phyloP scores from a whole-genome alignment of 176 grass and related monocot species.

The Urochloa ruziziensis region DNA sequence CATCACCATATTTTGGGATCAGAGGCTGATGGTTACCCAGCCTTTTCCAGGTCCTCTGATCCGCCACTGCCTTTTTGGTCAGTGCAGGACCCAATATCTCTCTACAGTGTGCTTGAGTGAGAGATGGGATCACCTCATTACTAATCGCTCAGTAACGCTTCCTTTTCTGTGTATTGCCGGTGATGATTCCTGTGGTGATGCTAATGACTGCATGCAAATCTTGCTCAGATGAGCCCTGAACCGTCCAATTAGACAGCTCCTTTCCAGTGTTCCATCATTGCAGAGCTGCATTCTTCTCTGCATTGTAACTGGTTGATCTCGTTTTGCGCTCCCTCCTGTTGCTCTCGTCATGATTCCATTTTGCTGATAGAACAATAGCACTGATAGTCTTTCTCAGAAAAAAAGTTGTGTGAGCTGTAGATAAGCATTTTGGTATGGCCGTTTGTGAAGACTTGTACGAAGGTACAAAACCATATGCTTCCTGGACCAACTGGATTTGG shows the following conservation, averaged over 20 bases:
- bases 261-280: slow-evolving; percentile 34
- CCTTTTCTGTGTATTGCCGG: neutral
- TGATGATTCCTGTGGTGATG: neutral
- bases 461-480: neutral
- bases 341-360: neutral
- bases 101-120: neutral
- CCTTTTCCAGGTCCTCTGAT: neutral
- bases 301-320: neutral
- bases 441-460: neutral
- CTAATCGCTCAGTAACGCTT: neutral
- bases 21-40: neutral
- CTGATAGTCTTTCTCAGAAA: neutral
- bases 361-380: neutral
- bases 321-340: neutral
- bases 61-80: neutral
- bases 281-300: neutral
- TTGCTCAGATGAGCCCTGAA: neutral
- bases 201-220: neutral
- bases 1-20: neutral
- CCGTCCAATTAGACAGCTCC: slow-evolving; percentile 4
- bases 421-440: neutral
- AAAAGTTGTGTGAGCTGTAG: neutral
- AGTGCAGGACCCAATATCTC: slow-evolving; percentile 41
- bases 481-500: neutral
- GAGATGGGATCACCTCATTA: slow-evolving; percentile 3